These are phyloP conservation scores for Elsinoe fawcettii DNA, from an alignment of 2,329 filamentous ascomycete species.

Conservation along the genomic window DNA sequence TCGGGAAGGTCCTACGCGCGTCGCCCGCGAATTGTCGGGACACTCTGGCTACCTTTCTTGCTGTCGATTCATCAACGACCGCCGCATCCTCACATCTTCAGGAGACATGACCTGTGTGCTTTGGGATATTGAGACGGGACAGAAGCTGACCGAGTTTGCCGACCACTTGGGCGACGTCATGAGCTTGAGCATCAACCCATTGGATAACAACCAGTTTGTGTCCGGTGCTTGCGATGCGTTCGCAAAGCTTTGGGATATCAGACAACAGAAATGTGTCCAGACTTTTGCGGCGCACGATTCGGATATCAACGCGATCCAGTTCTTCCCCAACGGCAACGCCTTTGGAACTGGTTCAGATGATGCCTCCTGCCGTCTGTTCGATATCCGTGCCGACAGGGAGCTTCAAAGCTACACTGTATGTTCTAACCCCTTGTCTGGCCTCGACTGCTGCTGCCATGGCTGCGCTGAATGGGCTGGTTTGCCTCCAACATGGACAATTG, in stretches of 20 bases:
- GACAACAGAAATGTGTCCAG: conserved; percentile 95
- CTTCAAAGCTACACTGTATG: conserved; percentile 60
- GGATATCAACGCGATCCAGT: conserved; percentile 98
- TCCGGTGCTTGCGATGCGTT: conserved; percentile 99
- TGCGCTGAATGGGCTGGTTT: conserved; percentile 14
- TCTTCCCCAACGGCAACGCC: conserved; percentile 97
- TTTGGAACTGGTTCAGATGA: conserved; percentile 98
- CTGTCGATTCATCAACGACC: conserved; percentile 98
- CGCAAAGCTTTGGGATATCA: conserved; percentile 97
- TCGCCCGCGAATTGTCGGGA: conserved; percentile 89
- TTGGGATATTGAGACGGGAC: conserved; percentile 97
- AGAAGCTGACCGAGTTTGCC: conserved; percentile 95
- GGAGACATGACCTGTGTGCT: conserved; percentile 99
- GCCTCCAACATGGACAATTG: background rate
- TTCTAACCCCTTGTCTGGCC: conserved; percentile 16
- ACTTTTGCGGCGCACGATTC: conserved; percentile 98
- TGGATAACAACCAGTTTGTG: conserved; percentile 98
- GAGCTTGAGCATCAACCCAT: conserved; percentile 99
- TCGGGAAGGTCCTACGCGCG: conserved; percentile 91
- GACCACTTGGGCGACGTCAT: conserved; percentile 98
- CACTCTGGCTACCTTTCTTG: conserved; percentile 96
- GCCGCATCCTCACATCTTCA: conserved; percentile 93
- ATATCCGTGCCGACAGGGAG: conserved; percentile 88
- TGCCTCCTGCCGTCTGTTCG: conserved; percentile 92
- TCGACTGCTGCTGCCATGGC: conserved; percentile 13